A percentile compares a stretch with the other conserved stretches of the same genome.
These are phyloP conservation scores for Pythium plurisporium DNA, from an alignment of 352 stramenopile genomes.

Conservation along the genomic window DNA sequence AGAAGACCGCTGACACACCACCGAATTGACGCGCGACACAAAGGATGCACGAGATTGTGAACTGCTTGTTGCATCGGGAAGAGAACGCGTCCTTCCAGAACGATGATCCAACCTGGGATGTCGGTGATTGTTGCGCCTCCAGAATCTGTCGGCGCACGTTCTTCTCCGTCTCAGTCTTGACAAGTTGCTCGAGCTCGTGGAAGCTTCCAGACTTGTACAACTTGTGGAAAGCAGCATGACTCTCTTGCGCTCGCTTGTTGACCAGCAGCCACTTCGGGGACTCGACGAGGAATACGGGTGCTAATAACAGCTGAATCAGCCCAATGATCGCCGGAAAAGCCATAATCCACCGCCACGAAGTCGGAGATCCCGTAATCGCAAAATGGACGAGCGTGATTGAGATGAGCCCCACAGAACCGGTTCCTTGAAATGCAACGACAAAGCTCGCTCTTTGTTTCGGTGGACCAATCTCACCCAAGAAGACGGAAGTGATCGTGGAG, in stretches of 20 bases:
- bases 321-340: slow-evolving; percentile 30
- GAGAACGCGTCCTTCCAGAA: slow-evolving; percentile 30
- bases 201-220: slow-evolving; percentile 32
- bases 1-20: slow-evolving; percentile 36
- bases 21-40: slow-evolving; percentile 33
- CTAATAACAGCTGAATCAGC: slow-evolving; percentile 24
- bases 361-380: slow-evolving; percentile 25
- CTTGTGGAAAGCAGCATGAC: slow-evolving; percentile 22
- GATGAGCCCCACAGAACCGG: slow-evolving; percentile 28
- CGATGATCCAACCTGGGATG: slow-evolving; percentile 9
- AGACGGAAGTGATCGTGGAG: slow-evolving; percentile 32
- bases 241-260: slow-evolving; percentile 24
- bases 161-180: slow-evolving; percentile 27
- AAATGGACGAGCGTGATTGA: slow-evolving; percentile 35
- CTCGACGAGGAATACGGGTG: slow-evolving; percentile 27
- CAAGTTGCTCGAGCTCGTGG: slow-evolving; percentile 27
- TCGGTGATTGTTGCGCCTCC: slow-evolving; percentile 14
- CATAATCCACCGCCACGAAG: slow-evolving; percentile 39
- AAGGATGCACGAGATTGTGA: slow-evolving; percentile 32
- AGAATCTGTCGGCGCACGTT: slow-evolving; percentile 20
- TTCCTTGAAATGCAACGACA: slow-evolving; percentile 33
- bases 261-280: slow-evolving; percentile 34
- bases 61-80: slow-evolving; percentile 28
- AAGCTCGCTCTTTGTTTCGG: slow-evolving; percentile 29
- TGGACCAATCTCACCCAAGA: slow-evolving; percentile 34